These are phyloP conservation scores for Umbilicus rupestris DNA, from an alignment of 164 flowering plant species.

Conservation along the genomic window DNA sequence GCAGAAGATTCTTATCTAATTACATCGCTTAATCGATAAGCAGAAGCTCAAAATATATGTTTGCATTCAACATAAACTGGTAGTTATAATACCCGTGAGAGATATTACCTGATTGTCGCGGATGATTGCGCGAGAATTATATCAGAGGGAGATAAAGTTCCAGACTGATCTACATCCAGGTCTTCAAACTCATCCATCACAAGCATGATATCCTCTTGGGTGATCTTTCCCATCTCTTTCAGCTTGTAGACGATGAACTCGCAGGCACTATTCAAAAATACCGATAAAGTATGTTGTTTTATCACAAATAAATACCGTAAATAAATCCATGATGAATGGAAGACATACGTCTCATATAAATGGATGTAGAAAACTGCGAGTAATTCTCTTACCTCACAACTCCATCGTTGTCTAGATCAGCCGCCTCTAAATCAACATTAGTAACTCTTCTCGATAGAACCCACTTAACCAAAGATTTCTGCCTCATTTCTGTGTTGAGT, in stretches of 20 bases:
- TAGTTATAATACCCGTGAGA: background rate
- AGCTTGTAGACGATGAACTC: conserved; percentile 73
- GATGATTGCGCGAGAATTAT: conserved; percentile 38
- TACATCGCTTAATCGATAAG: background rate
- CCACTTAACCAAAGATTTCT: conserved; percentile 43
- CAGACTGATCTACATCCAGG: conserved; percentile 78
- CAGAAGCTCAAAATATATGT: background rate
- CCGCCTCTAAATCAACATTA: conserved; percentile 62
- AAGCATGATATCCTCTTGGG: conserved; percentile 50
- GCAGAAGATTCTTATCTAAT: background rate
- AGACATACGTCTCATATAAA: background rate
- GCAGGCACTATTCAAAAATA: conserved; percentile 34
- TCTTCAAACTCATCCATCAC: conserved; percentile 63
- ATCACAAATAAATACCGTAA: no score
- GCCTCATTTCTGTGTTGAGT: conserved; percentile 44
- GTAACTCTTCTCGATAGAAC: conserved; percentile 54
- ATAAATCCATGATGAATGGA: background rate
- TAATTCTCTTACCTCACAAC: conserved; percentile 38
- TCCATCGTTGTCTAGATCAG: conserved; percentile 69
- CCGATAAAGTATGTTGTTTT: background rate
- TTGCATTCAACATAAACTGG: background rate
- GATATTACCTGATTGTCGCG: background rate
- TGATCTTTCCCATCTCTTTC: conserved; percentile 89
- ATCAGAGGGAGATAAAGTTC: conserved; percentile 59
- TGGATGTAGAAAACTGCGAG: background rate